Evolutionary conservation across 345 rosid species (phyloP).

Genomic region (Linum usitatissimum): DNA sequence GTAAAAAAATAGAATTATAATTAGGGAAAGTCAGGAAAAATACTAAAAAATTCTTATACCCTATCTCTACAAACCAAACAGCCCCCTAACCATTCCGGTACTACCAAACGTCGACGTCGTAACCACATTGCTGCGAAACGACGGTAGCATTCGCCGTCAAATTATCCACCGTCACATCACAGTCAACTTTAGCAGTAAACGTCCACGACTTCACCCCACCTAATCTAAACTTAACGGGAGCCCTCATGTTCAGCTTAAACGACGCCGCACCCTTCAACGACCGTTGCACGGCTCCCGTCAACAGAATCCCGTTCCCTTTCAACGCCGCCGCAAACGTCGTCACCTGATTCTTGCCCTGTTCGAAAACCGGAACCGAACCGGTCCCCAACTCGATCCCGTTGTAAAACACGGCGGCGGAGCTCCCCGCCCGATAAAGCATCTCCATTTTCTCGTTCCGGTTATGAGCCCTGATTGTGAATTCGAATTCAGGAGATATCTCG

Average conservation of each 20-base stretch:
- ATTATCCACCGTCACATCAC: constrained; percentile 65
- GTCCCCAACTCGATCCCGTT: constrained; percentile 25
- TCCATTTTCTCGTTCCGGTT: constrained; percentile 67
- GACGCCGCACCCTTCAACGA: constrained; percentile 43
- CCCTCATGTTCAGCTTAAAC: constrained; percentile 41
- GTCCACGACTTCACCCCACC: constrained; percentile 77
- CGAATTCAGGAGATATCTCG: constrained; percentile 38
- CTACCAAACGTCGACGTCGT: constrained; percentile 52
- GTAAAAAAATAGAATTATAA: neutral
- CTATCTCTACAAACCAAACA: constrained; percentile 4
- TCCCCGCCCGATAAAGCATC: constrained; percentile 40
- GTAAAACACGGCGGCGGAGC: constrained; percentile 35
- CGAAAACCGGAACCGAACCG: constrained; percentile 46
- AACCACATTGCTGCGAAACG: constrained; percentile 40
- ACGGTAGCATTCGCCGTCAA: constrained; percentile 47
- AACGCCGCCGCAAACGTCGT: constrained; percentile 37
- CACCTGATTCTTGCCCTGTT: constrained; percentile 52
- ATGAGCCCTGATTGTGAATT: constrained; percentile 42
- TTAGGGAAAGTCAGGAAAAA: neutral
- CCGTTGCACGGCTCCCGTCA: constrained; percentile 19
- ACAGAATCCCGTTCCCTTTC: constrained; percentile 37
- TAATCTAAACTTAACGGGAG: constrained; percentile 50
- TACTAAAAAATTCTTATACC: neutral
- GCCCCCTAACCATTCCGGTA: neutral
- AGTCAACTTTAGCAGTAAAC: constrained; percentile 47